Evolutionary conservation across 768 basidiomycete genomes (phyloP).

Genomic region (Suillus occidentalis): DNA sequence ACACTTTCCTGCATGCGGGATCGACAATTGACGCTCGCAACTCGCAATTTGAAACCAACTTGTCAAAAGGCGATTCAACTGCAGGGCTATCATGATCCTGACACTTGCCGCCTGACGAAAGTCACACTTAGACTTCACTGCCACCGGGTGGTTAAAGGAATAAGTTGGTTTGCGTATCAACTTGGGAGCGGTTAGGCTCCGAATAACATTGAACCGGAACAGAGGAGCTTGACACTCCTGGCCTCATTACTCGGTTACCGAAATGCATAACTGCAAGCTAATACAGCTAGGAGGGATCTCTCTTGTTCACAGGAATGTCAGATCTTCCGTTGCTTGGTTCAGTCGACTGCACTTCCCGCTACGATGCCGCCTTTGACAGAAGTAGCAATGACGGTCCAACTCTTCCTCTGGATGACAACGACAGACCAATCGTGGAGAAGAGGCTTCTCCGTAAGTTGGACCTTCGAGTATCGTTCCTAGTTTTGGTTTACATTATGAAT

Average conservation of each 20-base stretch:
- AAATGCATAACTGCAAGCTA: not conserved
- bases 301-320: not conserved
- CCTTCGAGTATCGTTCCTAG: conserved; percentile 41
- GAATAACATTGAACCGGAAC: not conserved
- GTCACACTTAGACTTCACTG: too few species aligned
- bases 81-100: too few species aligned
- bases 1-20: too few species aligned
- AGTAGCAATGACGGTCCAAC: not conserved
- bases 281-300: not conserved
- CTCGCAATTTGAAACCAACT: too few species aligned
- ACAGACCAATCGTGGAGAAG: conserved; percentile 42
- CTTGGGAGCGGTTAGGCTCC: not conserved
- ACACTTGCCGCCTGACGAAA: too few species aligned
- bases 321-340: not conserved
- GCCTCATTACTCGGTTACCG: not conserved
- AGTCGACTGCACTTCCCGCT: not conserved
- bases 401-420: conserved; percentile 7
- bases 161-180: not conserved
- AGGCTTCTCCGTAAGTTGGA: conserved; percentile 46
- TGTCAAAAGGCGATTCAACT: too few species aligned
- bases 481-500: conserved; percentile 48
- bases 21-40: too few species aligned
- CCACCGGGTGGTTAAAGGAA: too few species aligned
- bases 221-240: not conserved
- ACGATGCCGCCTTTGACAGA: not conserved